Evolutionary conservation across 192 early-diverging fungal species (phyloP), one percentile per base, ranked within the genome.

Genomic region (Backusella mclennaniae): DNA sequence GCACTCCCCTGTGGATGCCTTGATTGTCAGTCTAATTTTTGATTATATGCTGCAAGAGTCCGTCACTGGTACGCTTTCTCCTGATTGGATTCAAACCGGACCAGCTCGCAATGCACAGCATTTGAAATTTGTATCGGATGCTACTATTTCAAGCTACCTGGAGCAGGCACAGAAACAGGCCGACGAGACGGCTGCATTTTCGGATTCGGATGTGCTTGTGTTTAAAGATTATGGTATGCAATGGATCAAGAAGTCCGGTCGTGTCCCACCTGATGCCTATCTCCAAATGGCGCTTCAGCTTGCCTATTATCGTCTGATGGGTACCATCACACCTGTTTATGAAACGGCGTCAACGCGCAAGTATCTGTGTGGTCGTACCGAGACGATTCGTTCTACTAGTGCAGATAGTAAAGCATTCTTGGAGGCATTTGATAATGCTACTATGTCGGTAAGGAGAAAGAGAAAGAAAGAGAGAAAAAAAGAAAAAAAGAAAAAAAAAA

Each of bases 211-310:
- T 19, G 86, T 95, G 52, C 71, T 92, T 9, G 71, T 92, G n/a
- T 95, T 91, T 79, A 76, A 85, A 19, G 88, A 87, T 29, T 96
- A 93, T 73, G 95, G 96, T 41, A 78, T 85, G 1, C 80, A 87
- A 39, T 95, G 89, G 85, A 89, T 96, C 77, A 96, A 96, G 81
- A 89, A 87, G 66, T 72, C 82, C n/a, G 93, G 90, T 52, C 81
- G 90, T 49, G 73, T 87, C 0, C 85, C 89, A 4, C 93, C 93
- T 6, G 96, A 98, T 77, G 96, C 95, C 11, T 96, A 88, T 82
- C 83, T 91, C 35, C 96, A 98, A 85, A 94, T 98, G 89, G 89
- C 87, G 0, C 75, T 98, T 35, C 96, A 98, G 80, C 84, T 96
- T 4, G 91, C 92, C 1, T 98, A 91, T 82, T 94, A 89, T 84